A percentile compares a stretch with the other conserved stretches of the same genome.
phyloP scores from a whole-genome alignment of 305 asterid species.

The Rubia occidens region DNA sequence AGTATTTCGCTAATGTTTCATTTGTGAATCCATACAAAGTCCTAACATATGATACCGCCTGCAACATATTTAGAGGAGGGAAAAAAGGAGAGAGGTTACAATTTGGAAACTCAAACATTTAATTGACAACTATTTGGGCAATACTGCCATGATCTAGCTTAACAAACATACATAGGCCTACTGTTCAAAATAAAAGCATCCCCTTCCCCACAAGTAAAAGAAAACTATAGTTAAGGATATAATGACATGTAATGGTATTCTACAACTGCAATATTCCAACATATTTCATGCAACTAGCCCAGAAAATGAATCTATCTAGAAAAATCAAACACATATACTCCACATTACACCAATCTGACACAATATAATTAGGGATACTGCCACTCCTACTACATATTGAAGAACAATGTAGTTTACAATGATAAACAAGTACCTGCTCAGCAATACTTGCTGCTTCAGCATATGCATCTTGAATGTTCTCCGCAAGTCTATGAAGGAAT shows the following conservation, averaged over 20 bases:
- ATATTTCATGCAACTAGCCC: neutral
- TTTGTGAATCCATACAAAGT: slow-evolving; percentile 92
- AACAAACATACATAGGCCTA: slow-evolving; percentile 16
- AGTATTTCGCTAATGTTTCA: slow-evolving; percentile 94
- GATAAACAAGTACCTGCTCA: slow-evolving; percentile 64
- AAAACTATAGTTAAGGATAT: neutral
- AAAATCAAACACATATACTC: neutral
- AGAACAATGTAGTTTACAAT: slow-evolving; percentile 15
- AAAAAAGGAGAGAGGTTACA: neutral
- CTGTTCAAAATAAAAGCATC: neutral
- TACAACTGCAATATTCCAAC: neutral
- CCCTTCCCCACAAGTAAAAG: neutral
- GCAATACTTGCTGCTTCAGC: slow-evolving; percentile 99
- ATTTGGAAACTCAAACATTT: neutral
- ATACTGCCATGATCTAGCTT: slow-evolving; percentile 6
- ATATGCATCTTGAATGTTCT: slow-evolving; percentile 99
- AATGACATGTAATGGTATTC: neutral
- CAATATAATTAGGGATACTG: neutral
- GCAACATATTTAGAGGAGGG: slow-evolving; percentile 19
- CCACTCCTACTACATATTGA: neutral
- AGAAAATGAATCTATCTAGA: neutral
- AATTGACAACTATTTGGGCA: neutral
- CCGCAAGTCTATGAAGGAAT: slow-evolving; percentile 96
- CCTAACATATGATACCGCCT: slow-evolving; percentile 93
- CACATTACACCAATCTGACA: neutral